Evolutionary conservation across 1,284 basidiomycete genomes (phyloP), one percentile per base, ranked within the genome.

Genomic region (Cryptococcus jaspeensis): DNA sequence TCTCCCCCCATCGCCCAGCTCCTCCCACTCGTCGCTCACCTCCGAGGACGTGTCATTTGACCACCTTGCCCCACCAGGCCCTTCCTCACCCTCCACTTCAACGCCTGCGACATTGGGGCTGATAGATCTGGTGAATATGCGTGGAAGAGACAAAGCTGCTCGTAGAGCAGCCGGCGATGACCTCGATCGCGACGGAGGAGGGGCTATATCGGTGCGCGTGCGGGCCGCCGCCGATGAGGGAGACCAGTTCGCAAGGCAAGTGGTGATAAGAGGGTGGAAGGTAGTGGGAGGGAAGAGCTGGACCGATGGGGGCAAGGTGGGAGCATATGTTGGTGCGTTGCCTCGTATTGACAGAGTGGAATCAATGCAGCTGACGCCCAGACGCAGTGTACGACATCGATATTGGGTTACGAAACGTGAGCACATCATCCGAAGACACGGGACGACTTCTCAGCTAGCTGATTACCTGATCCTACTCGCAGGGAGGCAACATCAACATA

Each of bases 301-400:
- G 60, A 67, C 56, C 13, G 71, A 67, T 52, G 55, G 53, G 8
- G 70, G 61, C 2, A 68, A 64, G 41, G 55, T 76, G 2, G 74
- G 74, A 6, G 71, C 74, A 11, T 76, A 76, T 67, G 71, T 76
- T 12, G 73, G 73, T 75, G 62, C 56, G 71, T 68, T 20, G 23
- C 7, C 16, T 28, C 9, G 9, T 16, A 4, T 18, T 18, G 20
- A 6, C n/a, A 13, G 47, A 12, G 25, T 18, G 20, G 15, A 16
- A 32, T 36, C 6, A 13, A 20, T 32, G 47, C 48, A 53, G 52
- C 55, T 43, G 18, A 28, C 41, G 18, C 13, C 13, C n/a, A 3
- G 15, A 2, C 28, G 0, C 55, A 75, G 74, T 75, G 4, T 75
- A 74, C 52, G 71, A 75, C n/a, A 72, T 75, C n/a, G 65, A 67